phyloP scores from a whole-genome alignment of 2,329 filamentous ascomycete genomes.

The Fusarium virguliforme region DNA sequence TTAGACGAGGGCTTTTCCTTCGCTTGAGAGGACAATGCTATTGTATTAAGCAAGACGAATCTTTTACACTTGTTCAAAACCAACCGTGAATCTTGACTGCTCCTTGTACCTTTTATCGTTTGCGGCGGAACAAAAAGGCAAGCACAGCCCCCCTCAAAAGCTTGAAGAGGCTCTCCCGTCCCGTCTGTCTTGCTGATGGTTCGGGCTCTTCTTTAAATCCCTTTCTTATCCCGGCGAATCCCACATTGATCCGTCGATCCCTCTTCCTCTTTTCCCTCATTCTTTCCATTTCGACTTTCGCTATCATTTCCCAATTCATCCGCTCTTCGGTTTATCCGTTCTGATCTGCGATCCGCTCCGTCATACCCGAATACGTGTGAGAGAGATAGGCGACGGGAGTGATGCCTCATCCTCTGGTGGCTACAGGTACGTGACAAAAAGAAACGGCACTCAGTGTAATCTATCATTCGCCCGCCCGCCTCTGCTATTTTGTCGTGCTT shows the following conservation, averaged over 20 bases:
- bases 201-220: constrained; percentile 34
- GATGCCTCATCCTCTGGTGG: constrained; percentile 46
- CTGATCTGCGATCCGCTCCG: constrained; percentile 2
- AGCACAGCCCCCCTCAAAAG: constrained; percentile 28
- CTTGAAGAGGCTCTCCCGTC: constrained; percentile 5
- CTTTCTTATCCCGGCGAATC: constrained; percentile 20
- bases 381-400: constrained; percentile 19
- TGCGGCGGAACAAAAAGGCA: background rate
- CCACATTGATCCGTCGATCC: constrained; percentile 21
- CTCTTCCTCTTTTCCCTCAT: background rate
- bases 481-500: constrained; percentile 12
- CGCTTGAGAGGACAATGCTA: background rate
- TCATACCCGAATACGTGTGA: background rate
- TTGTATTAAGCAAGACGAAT: background rate
- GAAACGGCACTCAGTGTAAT: background rate
- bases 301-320: constrained; percentile 12
- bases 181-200: constrained; percentile 22
- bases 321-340: constrained; percentile 14
- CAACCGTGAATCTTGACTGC: background rate
- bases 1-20: background rate
- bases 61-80: constrained; percentile 1
- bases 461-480: constrained; percentile 8
- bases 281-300: background rate
- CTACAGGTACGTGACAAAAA: constrained; percentile 42
- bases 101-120: background rate